phyloP scores from a whole-genome alignment of 345 rosid genomes.

The Erodium maritimum region DNA sequence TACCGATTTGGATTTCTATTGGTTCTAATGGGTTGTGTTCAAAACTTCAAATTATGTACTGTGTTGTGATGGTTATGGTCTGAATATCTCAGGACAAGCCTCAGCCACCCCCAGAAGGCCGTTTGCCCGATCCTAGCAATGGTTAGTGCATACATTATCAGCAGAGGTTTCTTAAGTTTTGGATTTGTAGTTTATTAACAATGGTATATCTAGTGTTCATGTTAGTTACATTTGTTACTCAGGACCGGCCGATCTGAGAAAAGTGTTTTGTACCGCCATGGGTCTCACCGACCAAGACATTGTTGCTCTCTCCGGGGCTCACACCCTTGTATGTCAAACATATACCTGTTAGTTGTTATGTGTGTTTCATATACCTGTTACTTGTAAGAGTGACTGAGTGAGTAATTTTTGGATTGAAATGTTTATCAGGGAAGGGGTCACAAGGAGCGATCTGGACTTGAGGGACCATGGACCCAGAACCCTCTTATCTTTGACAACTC shows the following conservation, averaged over 20 bases:
- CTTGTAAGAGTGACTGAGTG: no score
- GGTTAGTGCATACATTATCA: conserved; percentile 27
- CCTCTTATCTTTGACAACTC: conserved; percentile 87
- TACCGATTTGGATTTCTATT: no score
- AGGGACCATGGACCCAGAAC: conserved; percentile 84
- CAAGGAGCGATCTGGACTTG: conserved; percentile 96
- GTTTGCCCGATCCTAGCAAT: conserved; percentile 85
- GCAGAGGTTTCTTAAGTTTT: neutral
- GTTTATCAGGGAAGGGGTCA: conserved; percentile 69
- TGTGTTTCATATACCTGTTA: no score
- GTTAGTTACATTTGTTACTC: neutral
- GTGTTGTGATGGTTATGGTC: neutral
- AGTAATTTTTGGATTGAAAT: neutral
- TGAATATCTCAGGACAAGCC: conserved; percentile 65
- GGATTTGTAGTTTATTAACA: neutral
- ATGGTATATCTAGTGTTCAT: neutral
- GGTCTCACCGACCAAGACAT: conserved; percentile 86
- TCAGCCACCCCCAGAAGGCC: conserved; percentile 87
- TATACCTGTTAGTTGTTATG: no score
- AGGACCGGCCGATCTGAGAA: conserved; percentile 79
- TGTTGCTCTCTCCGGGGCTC: conserved; percentile 89
- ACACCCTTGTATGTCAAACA: conserved; percentile 65
- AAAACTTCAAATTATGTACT: no score
- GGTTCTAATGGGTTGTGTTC: neutral
- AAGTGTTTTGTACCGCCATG: conserved; percentile 55